Conservation (phyloP, 1,139 yeast species). For the Nakaseomyces uthaithaninus region DNA sequence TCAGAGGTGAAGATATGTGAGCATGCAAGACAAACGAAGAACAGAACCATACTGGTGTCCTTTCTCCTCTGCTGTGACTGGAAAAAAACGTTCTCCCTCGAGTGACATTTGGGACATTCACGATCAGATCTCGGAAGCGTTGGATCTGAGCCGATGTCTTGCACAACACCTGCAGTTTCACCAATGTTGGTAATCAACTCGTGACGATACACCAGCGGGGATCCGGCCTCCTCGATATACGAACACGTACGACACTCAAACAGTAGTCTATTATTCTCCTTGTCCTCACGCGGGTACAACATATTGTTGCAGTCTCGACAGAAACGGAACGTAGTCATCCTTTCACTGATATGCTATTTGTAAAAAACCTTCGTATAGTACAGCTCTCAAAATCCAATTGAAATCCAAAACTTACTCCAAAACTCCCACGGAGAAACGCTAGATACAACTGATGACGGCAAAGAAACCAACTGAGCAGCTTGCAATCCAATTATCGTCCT, state of each 20-base stretch:
- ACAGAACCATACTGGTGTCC: constrained; percentile 92
- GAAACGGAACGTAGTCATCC: constrained; percentile 83
- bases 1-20: constrained; percentile 56
- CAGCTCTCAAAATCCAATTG: too few relatives aligned
- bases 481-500: too few relatives aligned
- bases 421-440: too few relatives aligned
- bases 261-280: constrained; percentile 54
- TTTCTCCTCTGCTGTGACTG: constrained; percentile 92
- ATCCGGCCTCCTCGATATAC: constrained; percentile 85
- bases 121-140: constrained; percentile 91
- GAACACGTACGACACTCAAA: constrained; percentile 95
- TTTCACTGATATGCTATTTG: neutral
- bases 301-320: constrained; percentile 95
- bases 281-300: constrained; percentile 98
- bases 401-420: too few relatives aligned
- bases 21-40: constrained; percentile 86
- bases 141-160: constrained; percentile 93
- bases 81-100: constrained; percentile 88
- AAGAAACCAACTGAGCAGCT: too few relatives aligned
- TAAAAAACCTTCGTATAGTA: too few relatives aligned
- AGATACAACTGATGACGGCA: too few relatives aligned
- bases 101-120: constrained; percentile 84
- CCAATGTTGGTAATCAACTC: constrained; percentile 79
- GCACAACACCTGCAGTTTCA: constrained; percentile 97
- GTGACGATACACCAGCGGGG: constrained; percentile 84